A percentile compares a stretch with the other conserved stretches of the same genome.
Conservation (phyloP, 2,329 filamentous ascomycete genomes). For the Calonectria ilicicola region DNA sequence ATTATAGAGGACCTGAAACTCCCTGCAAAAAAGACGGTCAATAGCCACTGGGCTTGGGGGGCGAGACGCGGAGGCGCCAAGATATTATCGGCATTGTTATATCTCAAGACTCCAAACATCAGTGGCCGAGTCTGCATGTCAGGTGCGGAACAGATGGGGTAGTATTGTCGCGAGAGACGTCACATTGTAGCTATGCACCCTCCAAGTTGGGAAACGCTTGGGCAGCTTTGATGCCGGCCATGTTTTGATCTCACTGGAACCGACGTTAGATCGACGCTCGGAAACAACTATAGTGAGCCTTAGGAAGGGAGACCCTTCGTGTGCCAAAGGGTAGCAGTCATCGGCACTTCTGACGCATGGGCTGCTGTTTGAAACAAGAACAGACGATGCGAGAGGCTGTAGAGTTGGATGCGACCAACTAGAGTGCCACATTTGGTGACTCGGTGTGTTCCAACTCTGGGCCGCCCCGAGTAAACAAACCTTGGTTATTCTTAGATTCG, state of each 20-base stretch:
- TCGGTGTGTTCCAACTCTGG: constrained; percentile 30
- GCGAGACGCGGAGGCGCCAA: constrained; percentile 8
- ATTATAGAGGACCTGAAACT: constrained; percentile 17
- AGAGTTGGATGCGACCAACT: constrained; percentile 1
- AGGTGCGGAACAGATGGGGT: neutral
- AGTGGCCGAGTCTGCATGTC: neutral
- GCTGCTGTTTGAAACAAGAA: constrained; percentile 13
- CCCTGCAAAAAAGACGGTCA: neutral
- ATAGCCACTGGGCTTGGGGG: constrained; percentile 11
- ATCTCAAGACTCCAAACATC: neutral
- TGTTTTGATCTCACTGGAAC: constrained; percentile 17
- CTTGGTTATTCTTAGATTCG: constrained; percentile 34
- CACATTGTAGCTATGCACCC: neutral
- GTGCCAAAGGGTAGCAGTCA: constrained; percentile 18
- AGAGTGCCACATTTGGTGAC: constrained; percentile 5
- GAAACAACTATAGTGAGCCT: constrained; percentile 19
- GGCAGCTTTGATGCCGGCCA: constrained; percentile 1
- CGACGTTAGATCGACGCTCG: constrained; percentile 16
- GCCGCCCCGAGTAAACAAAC: constrained; percentile 30
- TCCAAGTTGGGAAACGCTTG: constrained; percentile 17
- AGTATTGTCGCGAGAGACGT: neutral
- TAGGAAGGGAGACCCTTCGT: constrained; percentile 10
- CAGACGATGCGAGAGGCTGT: neutral
- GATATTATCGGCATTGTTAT: constrained; percentile 4
- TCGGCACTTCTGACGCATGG: constrained; percentile 19